A percentile compares a stretch with the other conserved stretches of the same genome.
These are phyloP conservation scores for Teratosphaeria destructans DNA, from an alignment of 2,329 filamentous ascomycete species.

Conservation along the genomic window DNA sequence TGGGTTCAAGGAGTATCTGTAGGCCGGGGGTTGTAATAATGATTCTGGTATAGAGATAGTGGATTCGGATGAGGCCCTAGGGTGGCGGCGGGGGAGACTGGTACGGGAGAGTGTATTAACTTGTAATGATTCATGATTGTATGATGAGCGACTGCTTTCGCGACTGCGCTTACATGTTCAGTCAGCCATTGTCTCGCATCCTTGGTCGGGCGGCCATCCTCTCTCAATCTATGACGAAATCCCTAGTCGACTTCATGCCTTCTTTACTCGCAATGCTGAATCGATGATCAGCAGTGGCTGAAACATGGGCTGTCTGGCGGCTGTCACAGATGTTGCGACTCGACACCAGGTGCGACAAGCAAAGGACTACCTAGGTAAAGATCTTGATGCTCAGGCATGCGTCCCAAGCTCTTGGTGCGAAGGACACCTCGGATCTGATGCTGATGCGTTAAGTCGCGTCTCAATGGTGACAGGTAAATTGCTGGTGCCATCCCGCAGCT, in stretches of 20 bases:
- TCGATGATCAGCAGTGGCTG: not conserved
- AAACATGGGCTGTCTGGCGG: not conserved
- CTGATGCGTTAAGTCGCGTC: too few relatives aligned
- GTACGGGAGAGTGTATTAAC: not conserved
- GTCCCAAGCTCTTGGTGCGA: too few relatives aligned
- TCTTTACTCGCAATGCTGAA: not conserved
- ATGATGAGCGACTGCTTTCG: not conserved
- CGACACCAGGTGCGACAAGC: not conserved
- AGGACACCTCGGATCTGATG: too few relatives aligned
- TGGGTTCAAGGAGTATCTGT: not conserved
- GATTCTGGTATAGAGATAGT: too few relatives aligned
- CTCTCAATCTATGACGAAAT: not conserved
- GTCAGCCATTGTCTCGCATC: not conserved
- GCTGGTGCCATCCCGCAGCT: too few relatives aligned
- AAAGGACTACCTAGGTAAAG: not conserved
- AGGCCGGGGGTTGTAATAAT: not conserved
- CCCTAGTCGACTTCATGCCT: not conserved
- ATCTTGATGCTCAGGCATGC: not conserved
- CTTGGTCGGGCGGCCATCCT: not conserved
- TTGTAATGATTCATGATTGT: not conserved
- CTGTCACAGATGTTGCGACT: not conserved
- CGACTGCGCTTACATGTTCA: not conserved
- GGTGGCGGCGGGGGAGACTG: not conserved
- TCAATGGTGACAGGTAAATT: too few relatives aligned
- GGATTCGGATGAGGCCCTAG: too few relatives aligned